phyloP scores from a whole-genome alignment of 179 eudicot species.

The Beta macrorhiza region DNA sequence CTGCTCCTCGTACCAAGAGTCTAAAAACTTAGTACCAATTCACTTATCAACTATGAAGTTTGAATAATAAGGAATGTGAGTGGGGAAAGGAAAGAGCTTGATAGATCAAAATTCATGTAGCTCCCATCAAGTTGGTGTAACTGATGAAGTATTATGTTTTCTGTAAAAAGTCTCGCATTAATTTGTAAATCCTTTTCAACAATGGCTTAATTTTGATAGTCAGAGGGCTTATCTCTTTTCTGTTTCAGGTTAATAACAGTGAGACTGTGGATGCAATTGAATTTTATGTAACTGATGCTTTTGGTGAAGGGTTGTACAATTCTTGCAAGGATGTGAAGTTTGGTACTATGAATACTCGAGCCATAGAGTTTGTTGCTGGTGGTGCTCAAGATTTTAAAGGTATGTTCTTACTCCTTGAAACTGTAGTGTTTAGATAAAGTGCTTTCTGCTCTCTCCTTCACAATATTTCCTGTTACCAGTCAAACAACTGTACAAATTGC shows the following conservation, averaged over 20 bases:
- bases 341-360: slow-evolving; percentile 87
- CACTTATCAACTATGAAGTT: neutral
- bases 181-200: neutral
- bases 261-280: slow-evolving; percentile 84
- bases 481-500: neutral
- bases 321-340: slow-evolving; percentile 98
- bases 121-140: neutral
- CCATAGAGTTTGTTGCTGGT: slow-evolving; percentile 82
- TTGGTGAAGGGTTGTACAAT: slow-evolving; percentile 81
- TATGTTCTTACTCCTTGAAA: slow-evolving; percentile 22
- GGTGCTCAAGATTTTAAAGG: slow-evolving; percentile 92
- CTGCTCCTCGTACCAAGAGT: neutral
- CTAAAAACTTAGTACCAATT: neutral
- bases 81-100: neutral
- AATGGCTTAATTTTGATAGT: slow-evolving; percentile 12
- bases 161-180: neutral
- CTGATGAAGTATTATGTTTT: neutral
- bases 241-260: slow-evolving; percentile 69
- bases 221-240: slow-evolving; percentile 22
- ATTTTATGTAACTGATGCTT: slow-evolving; percentile 69
- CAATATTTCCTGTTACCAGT: neutral
- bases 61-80: neutral
- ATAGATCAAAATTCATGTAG: neutral
- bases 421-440: neutral
- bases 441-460: neutral